phyloP scores from a whole-genome alignment of 306 rosid genomes.

The Arachis hypogaea region DNA sequence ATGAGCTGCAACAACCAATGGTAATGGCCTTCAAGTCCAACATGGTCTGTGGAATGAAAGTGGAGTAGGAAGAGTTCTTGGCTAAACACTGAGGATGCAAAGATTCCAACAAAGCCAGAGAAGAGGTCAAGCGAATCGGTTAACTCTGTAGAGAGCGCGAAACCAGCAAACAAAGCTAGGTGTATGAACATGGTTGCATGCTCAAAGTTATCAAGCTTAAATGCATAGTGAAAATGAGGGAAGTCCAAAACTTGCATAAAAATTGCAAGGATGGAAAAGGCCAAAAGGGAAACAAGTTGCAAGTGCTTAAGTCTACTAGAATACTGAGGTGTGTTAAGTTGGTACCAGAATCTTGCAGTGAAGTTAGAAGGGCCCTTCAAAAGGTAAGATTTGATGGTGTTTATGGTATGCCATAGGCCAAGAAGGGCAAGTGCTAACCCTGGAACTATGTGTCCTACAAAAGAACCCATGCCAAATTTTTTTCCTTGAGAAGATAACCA shows the following conservation, averaged over 20 bases:
- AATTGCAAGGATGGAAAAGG: slow-evolving; percentile 69
- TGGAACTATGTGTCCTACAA: slow-evolving; percentile 68
- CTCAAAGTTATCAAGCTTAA: slow-evolving; percentile 73
- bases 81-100: slow-evolving; percentile 72
- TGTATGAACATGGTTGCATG: slow-evolving; percentile 95
- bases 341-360: slow-evolving; percentile 70
- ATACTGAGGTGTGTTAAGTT: slow-evolving; percentile 41
- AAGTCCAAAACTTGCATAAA: slow-evolving; percentile 63
- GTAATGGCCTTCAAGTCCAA: slow-evolving; percentile 91
- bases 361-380: slow-evolving; percentile 70
- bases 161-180: slow-evolving; percentile 78
- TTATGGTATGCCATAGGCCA: slow-evolving; percentile 83
- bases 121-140: slow-evolving; percentile 56
- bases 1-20: slow-evolving; percentile 84
- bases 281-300: slow-evolving; percentile 70
- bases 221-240: slow-evolving; percentile 62
- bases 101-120: slow-evolving; percentile 68
- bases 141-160: slow-evolving; percentile 63
- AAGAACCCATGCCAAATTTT: slow-evolving; percentile 59
- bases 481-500: slow-evolving; percentile 38
- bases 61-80: slow-evolving; percentile 89
- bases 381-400: slow-evolving; percentile 71
- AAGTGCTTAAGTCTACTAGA: slow-evolving; percentile 64
- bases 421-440: slow-evolving; percentile 72
- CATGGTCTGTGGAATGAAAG: slow-evolving; percentile 91